These are phyloP conservation scores for Colletotrichum sp. DNA, from an alignment of 2,329 filamentous ascomycete species.

Conservation along the genomic window DNA sequence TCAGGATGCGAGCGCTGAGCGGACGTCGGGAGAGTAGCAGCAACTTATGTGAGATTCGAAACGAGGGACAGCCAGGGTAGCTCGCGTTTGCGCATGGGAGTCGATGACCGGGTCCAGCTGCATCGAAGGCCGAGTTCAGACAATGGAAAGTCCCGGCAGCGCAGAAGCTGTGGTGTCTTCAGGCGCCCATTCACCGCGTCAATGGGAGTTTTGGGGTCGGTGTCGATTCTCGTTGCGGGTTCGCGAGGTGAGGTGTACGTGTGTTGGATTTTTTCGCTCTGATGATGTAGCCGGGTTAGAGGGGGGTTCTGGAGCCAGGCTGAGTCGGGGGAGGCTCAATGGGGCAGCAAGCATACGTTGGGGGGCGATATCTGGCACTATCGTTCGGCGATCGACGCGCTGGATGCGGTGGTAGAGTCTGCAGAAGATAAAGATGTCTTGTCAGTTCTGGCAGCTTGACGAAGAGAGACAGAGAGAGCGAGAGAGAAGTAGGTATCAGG, in stretches of 20 bases:
- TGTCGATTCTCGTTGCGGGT: not conserved
- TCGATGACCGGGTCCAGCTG: constrained; percentile 22
- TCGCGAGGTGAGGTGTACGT: not conserved
- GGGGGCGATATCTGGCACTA: not conserved
- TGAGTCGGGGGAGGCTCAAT: not conserved
- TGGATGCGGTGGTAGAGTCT: constrained; percentile 17
- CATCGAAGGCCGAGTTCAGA: constrained; percentile 17
- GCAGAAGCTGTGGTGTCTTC: constrained; percentile 9
- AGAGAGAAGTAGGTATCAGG: not conserved
- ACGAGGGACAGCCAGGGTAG: constrained; percentile 33
- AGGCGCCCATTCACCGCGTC: constrained; percentile 16
- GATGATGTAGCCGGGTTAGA: constrained; percentile 3
- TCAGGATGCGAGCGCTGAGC: constrained; percentile 15
- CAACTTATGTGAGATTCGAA: constrained; percentile 35
- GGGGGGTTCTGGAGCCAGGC: not conserved
- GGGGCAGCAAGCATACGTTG: not conserved
- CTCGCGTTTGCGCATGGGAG: constrained; percentile 46
- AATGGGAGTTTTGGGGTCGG: not conserved
- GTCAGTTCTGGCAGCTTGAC: constrained; percentile 1
- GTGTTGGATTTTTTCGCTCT: not conserved
- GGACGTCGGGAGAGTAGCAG: constrained; percentile 22
- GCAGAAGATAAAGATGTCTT: not conserved
- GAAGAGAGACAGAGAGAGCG: not conserved
- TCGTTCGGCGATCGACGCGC: not conserved
- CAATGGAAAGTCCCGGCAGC: constrained; percentile 9